These are phyloP conservation scores for Stenocarpella maydis DNA, from an alignment of 2,329 filamentous ascomycete species.

Conservation along the genomic window DNA sequence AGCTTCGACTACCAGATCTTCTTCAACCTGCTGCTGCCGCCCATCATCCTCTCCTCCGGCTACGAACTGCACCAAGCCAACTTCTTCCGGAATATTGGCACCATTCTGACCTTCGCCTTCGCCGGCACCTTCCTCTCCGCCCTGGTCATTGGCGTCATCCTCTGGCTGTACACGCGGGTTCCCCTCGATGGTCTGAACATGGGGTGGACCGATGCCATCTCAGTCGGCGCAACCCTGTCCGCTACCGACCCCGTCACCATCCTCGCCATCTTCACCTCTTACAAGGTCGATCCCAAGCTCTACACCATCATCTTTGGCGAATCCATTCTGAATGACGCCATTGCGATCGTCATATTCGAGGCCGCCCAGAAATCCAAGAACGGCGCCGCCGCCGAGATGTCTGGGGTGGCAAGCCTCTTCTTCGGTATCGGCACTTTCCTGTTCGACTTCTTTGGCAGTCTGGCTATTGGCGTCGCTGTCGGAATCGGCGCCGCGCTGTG, in stretches of 20 bases:
- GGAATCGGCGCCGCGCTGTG: slow-evolving; percentile 87
- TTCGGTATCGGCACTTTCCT: slow-evolving; percentile 95
- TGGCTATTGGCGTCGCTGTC: slow-evolving; percentile 87
- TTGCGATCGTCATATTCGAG: slow-evolving; percentile 98
- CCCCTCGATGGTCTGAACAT: slow-evolving; percentile 87
- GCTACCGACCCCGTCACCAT: slow-evolving; percentile 98
- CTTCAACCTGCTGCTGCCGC: slow-evolving; percentile 98
- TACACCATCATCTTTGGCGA: slow-evolving; percentile 99
- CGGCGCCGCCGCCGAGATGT: slow-evolving; percentile 71
- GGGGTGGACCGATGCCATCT: slow-evolving; percentile 94
- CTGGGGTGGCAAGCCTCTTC: slow-evolving; percentile 84
- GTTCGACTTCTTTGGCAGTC: slow-evolving; percentile 92
- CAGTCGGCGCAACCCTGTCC: slow-evolving; percentile 93
- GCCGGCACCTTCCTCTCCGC: slow-evolving; percentile 97
- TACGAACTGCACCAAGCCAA: slow-evolving; percentile 99
- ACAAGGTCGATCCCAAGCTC: slow-evolving; percentile 98
- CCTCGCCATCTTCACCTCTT: slow-evolving; percentile 97
- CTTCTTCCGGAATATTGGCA: slow-evolving; percentile 98
- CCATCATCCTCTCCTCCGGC: slow-evolving; percentile 95
- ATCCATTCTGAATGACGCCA: slow-evolving; percentile 96
- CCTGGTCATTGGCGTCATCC: slow-evolving; percentile 87
- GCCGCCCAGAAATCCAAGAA: slow-evolving; percentile 93
- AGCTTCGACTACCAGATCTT: slow-evolving; percentile 99
- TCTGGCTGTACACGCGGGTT: slow-evolving; percentile 89
- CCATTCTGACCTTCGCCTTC: slow-evolving; percentile 96